Base-by-base conservation (phyloP, 139 green algal genomes). In the Edaphochlamys debaryana region DNA sequence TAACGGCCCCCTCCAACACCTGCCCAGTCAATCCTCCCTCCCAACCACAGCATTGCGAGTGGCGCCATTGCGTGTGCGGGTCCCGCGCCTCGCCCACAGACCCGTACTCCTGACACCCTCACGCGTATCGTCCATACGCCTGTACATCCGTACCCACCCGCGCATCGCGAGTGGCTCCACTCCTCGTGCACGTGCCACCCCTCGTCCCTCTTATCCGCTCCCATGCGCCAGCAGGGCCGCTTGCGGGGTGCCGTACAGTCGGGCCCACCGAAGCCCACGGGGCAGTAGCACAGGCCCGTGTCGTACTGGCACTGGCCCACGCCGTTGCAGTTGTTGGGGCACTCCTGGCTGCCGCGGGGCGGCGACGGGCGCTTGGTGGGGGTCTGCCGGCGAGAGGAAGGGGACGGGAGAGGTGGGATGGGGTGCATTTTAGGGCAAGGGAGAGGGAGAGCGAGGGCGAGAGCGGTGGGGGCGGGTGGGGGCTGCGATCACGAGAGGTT, bases 141-240 rank as follows among this genome's bases (percentile, higher is more conserved):
- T n/a, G n/a, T n/a, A n/a, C n/a, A n/a, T n/a, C n/a, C n/a, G n/a
- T n/a, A n/a, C n/a, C n/a, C 70, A 89, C 85, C 85, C 41, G 79
- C 70, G 45, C 78, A 89, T 67, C 85, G 56, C 3, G 62, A 85
- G 75, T 90, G 86, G 50, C 66, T 67, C 80, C 86, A 89, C n/a
- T 86, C 80, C 20, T 54, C 71, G 60, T 75, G 74, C 34, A 84
- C 68, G 77, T 74, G 63, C 63, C 63, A 75, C 6, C 77, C 64
- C 62, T 69, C 30, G 48, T 90, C 89, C n/a, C 79, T 30, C 58
- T 88, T 89, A 84, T 92, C 82, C 1, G 78, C n/a, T 6, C 84
- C 86, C 66, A 93, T 93, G 58, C 87, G 79, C 52, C 77, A 85
- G 68, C 92, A 95, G 22, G 90, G 87, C 52, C 90, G 85, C 81